Evolutionary conservation across 23 red algal genomes (phyloP), one percentile per base, ranked within the genome.

Genomic region (Pyropia yezoensis): DNA sequence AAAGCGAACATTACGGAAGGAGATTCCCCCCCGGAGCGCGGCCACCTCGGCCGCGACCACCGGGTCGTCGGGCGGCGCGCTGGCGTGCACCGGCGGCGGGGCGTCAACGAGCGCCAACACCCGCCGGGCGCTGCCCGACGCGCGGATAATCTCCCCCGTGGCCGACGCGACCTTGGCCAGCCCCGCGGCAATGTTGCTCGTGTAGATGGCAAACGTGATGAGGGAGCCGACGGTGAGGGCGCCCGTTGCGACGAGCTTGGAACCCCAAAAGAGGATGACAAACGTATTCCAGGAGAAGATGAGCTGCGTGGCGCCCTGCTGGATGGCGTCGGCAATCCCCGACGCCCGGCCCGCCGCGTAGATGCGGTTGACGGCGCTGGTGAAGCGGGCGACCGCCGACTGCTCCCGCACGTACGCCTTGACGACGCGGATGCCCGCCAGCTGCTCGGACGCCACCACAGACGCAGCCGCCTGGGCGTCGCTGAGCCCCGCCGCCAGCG

Each of bases 1-100:
- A 59, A 90, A 90, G 15, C 25, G 33, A 2, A 90, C 86, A 33
- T 83, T 59, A 0, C 28, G 17, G 21, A 90, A 83, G 49, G 77
- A 57, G 56, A 90, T 67, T 8, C 57, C 62, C 11, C 66, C 68
- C 50, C 59, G 33, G 5, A 70, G 4, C 39, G 39, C 39, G 4
- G 39, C 39, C 39, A 47, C 39, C 39, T 47, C 39, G 39, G 39
- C 39, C 39, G 39, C 39, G 0, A 47, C 39, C 7, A 47, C 39
- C 39, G 39, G 39, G 39, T 47, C 39, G 39, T 47, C 39, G 39
- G 39, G 39, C 39, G 39, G 39, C 39, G 39, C 39, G 39, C 39
- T 47, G 6, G 39, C 39, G 39, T 47, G 39, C 39, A 47, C 39
- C 39, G 39, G 39, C 11, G 39, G 39, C 4, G 39, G 39, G 6